A percentile compares a stretch with the other conserved stretches of the same genome.
Conservation (phyloP, 2,329 filamentous ascomycete genomes). For the Tolypocladium endophyticum region DNA sequence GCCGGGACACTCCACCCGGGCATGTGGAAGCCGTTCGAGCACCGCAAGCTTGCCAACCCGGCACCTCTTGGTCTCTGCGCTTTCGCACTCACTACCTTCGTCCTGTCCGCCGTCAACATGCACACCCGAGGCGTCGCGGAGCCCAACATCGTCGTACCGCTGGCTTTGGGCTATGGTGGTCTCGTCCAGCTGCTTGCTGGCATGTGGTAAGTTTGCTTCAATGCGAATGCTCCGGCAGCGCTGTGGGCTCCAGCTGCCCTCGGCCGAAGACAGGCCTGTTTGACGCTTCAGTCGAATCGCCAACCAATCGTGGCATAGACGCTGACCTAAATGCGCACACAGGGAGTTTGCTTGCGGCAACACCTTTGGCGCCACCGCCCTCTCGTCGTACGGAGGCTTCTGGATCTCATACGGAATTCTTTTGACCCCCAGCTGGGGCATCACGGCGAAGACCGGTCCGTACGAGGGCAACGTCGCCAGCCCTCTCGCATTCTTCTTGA, state of each 20-base stretch:
- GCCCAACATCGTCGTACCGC: slow-evolving; percentile 57
- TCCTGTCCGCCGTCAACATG: slow-evolving; percentile 66
- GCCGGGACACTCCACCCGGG: slow-evolving; percentile 67
- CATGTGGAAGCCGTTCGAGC: slow-evolving; percentile 49
- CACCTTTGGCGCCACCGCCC: slow-evolving; percentile 73
- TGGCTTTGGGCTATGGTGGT: slow-evolving; percentile 67
- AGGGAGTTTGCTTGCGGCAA: slow-evolving; percentile 85
- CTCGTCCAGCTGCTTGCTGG: slow-evolving; percentile 70
- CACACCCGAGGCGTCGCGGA: slow-evolving; percentile 45
- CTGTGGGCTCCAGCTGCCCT: neutral
- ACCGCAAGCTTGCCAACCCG: slow-evolving; percentile 69
- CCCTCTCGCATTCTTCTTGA: slow-evolving; percentile 64
- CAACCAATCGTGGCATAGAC: too few species aligned
- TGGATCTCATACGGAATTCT: slow-evolving; percentile 70
- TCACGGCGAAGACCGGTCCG: slow-evolving; percentile 33
- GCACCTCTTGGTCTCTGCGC: slow-evolving; percentile 66
- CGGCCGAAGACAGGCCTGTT: neutral
- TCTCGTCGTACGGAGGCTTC: slow-evolving; percentile 77
- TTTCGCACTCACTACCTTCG: slow-evolving; percentile 76
- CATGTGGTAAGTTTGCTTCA: slow-evolving; percentile 61
- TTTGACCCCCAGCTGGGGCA: slow-evolving; percentile 56
- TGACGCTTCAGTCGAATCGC: neutral
- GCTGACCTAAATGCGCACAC: slow-evolving; percentile 2
- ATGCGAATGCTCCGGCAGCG: neutral
- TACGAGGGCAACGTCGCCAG: slow-evolving; percentile 38